Evolutionary conservation across 331 rosid species (phyloP), one percentile per base, ranked within the genome.

Genomic region (Rhamnella rubrinervis): DNA sequence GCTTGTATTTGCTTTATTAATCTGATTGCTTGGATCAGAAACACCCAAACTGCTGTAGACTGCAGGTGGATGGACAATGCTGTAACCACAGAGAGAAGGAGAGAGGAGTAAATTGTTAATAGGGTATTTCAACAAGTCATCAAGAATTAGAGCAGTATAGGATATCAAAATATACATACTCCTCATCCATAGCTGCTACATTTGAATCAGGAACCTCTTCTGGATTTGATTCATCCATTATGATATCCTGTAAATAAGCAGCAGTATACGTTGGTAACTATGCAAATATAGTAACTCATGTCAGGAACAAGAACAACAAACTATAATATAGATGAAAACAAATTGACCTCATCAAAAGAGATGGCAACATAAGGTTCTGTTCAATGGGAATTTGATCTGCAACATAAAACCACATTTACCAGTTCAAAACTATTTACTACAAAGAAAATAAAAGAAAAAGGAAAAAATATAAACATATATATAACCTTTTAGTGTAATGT

Each of bases 301-400:
- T 31, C 31, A 17, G 56, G 20, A 28, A 50, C 11, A 59, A 15
- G 41, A 8, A 50, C 7, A 21, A 5, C 5, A 52, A n/a, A 37
- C 44, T 53, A 26, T 11, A 11, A 55, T 26, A 37, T n/a, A 6
- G 9, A 8, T 8, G 18, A 47, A 19, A 49, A 51, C 77, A 19
- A 58, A 13, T n/a, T 25, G 5, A 91, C 98, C 96, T 93, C 95
- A 0, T 91, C 91, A 31, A 93, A 84, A 68, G 87, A 38, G 77
- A 85, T 77, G 23, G 88, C 77, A 53, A 89, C 60, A 21, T 79
- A 88, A 56, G 72, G 56, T 59, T 84, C 84, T 63, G 59, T 65
- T 62, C 84, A 40, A 39, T 38, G 16, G 70, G 84, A 75, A 78
- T 59, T 70, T 83, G 91, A 64, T 83, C 88, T 86, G 90, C 14